Evolutionary conservation across 306 rosid genomes (phyloP), one percentile per base, ranked within the genome.

Genomic region (Quercus engelmannii): DNA sequence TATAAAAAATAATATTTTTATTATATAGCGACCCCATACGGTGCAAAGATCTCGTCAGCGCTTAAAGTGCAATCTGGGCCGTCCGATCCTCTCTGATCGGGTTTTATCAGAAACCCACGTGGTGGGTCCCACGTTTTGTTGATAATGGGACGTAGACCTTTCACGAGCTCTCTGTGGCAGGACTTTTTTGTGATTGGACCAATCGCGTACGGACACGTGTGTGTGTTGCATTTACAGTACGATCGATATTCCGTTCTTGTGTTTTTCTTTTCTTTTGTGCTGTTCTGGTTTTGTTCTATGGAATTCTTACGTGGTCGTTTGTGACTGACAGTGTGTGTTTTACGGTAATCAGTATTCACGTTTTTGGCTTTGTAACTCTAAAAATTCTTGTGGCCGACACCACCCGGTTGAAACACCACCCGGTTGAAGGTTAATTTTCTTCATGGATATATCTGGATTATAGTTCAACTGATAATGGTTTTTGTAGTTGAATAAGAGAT

Each of bases 141-240:
- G 43, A 79, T 73, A 63, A 63, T 73, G 68, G 74, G 78, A 73
- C 83, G 75, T 79, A 49, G 78, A 64, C 78, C 58, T 63, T 54
- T 79, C 78, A 73, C 74, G 78, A 55, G 74, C 69, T 0, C 51
- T 3, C 46, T 54, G 7, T 4, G 28, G 21, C 17, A 70, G 31
- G 70, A 38, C 76, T 3, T 15, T 52, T 51, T 51, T 52, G 51
- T 28, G 38, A 30, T 26, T 26, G 19, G 1, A 6, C 72, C 72
- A 68, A 35, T 31, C 9, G 15, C 3, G 15, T 68, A 14, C 8
- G 46, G 52, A n/a, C 72, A 35, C 72, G 52, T 68, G 72, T 38
- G 15, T 0, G 1, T 68, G 0, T 38, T 11, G 11, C 54, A 49
- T 38, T 1, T 8, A 18, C 13, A 35, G 72, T 33, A 8, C 72